Base-by-base conservation (phyloP, 2,329 filamentous ascomycete species). In the Epichloe uncinata region DNA sequence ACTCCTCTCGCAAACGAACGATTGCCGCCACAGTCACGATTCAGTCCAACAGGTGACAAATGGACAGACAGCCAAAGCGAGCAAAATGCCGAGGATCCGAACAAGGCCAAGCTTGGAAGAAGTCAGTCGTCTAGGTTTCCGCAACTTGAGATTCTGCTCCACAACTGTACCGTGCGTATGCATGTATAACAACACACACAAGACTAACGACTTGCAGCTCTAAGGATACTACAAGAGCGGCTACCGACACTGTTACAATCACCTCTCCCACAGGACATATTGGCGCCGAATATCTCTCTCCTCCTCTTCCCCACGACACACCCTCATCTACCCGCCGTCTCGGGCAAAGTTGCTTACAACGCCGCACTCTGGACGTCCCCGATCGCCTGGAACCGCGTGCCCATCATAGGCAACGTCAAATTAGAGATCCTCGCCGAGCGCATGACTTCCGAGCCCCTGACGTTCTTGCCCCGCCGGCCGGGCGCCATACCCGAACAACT, bases 321-420 rank as follows among this genome's bases (percentile, higher is more conserved):
- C 60, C 87, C 86, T 3, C 85, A 91, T 64, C 85, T 98, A 3
- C 93, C 93, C 35, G 85, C 82, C n/a, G 93, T 97, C 40, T 87
- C 87, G 30, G 93, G 93, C 48, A 81, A 86, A 44, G 85, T 96
- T 36, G 85, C 88, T 45, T 98, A 98, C 66, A 85, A 85, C 36
- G 91, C 93, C 16, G 93, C 93, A 3, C 73, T 98, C 37, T 97
- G 90, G 90, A 96, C 93, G 0, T 89, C 90, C 0, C 93, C 93
- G 0, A 84, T 98, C 47, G 91, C 90, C 33, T 98, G 93, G 93
- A 94, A 94, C 60, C 81, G 87, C 30, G 77, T 98, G 1, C 93
- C 93, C 2, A 79, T 97, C 18, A 78, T 96, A 34, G 90, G 91
- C 56, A 95, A 95, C 60, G 87, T 96, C 42, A 83, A 82, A 57